phyloP scores from a whole-genome alignment of 192 early-diverging fungal species.

The Podila verticillata region DNA sequence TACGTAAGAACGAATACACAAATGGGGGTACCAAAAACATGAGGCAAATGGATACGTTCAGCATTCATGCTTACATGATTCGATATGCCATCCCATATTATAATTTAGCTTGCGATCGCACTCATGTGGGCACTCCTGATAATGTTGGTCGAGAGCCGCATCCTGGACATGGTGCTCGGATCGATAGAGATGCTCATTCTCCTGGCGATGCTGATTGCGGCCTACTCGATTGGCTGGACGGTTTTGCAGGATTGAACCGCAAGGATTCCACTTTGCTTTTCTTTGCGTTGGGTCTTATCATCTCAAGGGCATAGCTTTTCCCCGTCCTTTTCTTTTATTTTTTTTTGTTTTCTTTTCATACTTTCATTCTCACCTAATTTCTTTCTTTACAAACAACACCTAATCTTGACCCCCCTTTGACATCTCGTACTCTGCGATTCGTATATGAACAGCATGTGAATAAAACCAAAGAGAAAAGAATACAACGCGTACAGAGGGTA shows the following conservation, averaged over 20 bases:
- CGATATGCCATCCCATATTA: neutral
- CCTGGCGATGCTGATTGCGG: slow-evolving; percentile 28
- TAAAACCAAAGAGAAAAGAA: too few relatives aligned
- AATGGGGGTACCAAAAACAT: too few relatives aligned
- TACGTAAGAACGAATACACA: slow-evolving; percentile 24
- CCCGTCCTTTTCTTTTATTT: slow-evolving; percentile 1
- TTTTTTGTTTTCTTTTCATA: neutral
- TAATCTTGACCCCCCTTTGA: too few relatives aligned
- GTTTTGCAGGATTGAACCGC: slow-evolving; percentile 3
- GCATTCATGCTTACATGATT: neutral
- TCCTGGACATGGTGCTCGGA: slow-evolving; percentile 17
- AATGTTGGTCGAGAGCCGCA: slow-evolving; percentile 21
- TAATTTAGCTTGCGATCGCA: slow-evolving; percentile 5
- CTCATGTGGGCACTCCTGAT: slow-evolving; percentile 23
- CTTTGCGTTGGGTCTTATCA: too few relatives aligned
- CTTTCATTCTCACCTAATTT: neutral
- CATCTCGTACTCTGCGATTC: too few relatives aligned
- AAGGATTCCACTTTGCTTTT: slow-evolving; percentile 5
- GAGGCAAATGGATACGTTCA: neutral
- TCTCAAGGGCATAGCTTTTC: neutral
- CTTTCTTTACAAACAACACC: neutral
- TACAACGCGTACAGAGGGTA: too few relatives aligned
- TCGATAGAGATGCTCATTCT: slow-evolving; percentile 27
- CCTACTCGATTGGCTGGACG: slow-evolving; percentile 22
- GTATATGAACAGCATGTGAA: too few relatives aligned